phyloP scores from a whole-genome alignment of 441 rosid genomes.

The Brassica balearica region DNA sequence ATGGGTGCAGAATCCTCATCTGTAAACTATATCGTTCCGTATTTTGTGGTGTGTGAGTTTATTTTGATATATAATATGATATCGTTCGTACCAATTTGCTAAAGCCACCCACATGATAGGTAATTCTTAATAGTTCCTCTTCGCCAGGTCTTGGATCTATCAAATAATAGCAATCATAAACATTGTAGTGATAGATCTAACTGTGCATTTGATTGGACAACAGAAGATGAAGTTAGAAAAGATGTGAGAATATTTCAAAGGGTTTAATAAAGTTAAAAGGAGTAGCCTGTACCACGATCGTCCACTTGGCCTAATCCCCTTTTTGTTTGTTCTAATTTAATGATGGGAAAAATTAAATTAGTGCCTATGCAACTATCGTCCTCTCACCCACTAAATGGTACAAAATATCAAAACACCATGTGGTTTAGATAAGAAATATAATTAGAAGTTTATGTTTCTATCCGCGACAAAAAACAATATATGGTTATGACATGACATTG shows the following conservation, averaged over 20 bases:
- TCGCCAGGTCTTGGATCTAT: constrained; percentile 30
- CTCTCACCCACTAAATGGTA: constrained; percentile 36
- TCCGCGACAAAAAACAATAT: constrained; percentile 23
- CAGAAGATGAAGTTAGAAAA: constrained; percentile 29
- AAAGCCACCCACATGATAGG: constrained; percentile 19
- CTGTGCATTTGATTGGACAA: constrained; percentile 33
- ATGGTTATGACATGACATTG: constrained; percentile 38
- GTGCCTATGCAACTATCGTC: constrained; percentile 23
- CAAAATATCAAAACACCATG: constrained; percentile 36
- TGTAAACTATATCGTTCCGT: not conserved
- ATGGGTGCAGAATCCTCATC: not conserved
- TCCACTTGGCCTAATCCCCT: constrained; percentile 28
- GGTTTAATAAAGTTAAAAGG: constrained; percentile 31
- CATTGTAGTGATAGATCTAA: constrained; percentile 23
- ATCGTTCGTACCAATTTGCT: constrained; percentile 14
- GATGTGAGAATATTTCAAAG: constrained; percentile 27
- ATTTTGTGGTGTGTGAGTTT: constrained; percentile 1
- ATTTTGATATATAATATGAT: constrained; percentile 1
- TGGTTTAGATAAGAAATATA: constrained; percentile 31
- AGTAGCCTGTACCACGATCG: constrained; percentile 21
- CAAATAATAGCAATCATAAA: constrained; percentile 23
- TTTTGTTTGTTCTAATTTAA: not conserved
- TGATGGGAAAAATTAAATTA: not conserved
- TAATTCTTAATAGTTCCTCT: constrained; percentile 2
- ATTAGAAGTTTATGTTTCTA: constrained; percentile 40